Percentiles rank a stretch among this genome's conserved stretches.
phyloP scores from a whole-genome alignment of 2,329 filamentous ascomycete genomes.

The Acrocalymma vagum region DNA sequence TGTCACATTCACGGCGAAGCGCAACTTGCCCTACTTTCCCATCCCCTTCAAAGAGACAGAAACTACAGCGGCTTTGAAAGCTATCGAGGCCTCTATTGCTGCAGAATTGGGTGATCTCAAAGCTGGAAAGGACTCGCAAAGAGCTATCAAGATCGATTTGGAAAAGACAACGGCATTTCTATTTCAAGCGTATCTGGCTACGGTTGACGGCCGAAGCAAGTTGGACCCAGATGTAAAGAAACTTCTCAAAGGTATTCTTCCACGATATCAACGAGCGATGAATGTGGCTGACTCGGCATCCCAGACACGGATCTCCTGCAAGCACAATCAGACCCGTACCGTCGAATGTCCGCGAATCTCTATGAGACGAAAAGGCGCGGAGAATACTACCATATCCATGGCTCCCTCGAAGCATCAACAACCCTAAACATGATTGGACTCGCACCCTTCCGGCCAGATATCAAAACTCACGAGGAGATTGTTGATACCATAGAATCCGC shows the following conservation, averaged over 20 bases:
- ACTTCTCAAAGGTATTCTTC: constrained; percentile 48
- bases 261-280: constrained; percentile 5
- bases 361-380: constrained; percentile 69
- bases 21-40: constrained; percentile 45
- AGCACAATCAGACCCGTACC: constrained; percentile 74
- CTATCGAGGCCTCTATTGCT: constrained; percentile 64
- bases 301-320: constrained; percentile 74
- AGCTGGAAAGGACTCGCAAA: constrained; percentile 49
- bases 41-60: constrained; percentile 59
- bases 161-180: constrained; percentile 62
- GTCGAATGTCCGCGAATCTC: constrained; percentile 74
- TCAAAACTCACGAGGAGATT: constrained; percentile 54
- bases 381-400: constrained; percentile 76
- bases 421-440: constrained; percentile 74
- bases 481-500: constrained; percentile 44
- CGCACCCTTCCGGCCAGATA: constrained; percentile 64
- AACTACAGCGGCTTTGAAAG: constrained; percentile 62
- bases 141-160: constrained; percentile 58
- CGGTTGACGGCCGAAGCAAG: constrained; percentile 57
- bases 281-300: constrained; percentile 11
- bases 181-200: constrained; percentile 64
- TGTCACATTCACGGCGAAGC: constrained; percentile 1
- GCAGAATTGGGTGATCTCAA: constrained; percentile 64
- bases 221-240: constrained; percentile 51
- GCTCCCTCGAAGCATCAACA: constrained; percentile 73